These are phyloP conservation scores for Fusarium sp. DNA, from an alignment of 2,329 filamentous ascomycete species.

Conservation along the genomic window DNA sequence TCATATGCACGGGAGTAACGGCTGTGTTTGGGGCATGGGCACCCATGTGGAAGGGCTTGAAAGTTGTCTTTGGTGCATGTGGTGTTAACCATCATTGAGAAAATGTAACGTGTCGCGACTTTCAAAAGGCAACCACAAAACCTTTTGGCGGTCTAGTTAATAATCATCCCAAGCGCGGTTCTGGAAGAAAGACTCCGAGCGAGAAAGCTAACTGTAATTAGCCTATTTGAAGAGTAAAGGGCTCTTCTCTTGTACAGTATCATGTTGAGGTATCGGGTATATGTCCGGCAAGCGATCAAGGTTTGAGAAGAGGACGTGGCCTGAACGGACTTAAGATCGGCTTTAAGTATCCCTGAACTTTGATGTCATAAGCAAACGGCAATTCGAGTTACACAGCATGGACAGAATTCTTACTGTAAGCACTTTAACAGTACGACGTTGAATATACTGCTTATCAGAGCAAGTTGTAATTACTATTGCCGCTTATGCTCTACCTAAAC, in stretches of 20 bases:
- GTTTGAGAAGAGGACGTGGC: constrained; percentile 3
- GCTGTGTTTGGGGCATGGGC: constrained; percentile 50
- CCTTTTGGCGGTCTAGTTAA: not conserved
- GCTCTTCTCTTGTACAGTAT: not conserved
- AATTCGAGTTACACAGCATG: not conserved
- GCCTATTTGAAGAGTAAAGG: not conserved
- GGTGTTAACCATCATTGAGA: constrained; percentile 66
- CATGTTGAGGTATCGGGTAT: not conserved
- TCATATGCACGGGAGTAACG: constrained; percentile 50
- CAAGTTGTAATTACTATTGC: not conserved
- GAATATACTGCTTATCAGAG: not conserved
- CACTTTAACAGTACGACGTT: not conserved
- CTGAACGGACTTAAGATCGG: constrained; percentile 26
- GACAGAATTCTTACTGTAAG: not conserved
- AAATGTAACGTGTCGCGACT: not conserved
- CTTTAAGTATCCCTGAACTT: constrained; percentile 6
- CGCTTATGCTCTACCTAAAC: not conserved
- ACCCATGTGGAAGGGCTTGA: constrained; percentile 52
- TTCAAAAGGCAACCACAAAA: not conserved
- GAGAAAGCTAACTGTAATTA: not conserved
- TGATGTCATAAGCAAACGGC: constrained; percentile 7
- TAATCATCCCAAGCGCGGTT: not conserved
- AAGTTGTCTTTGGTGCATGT: constrained; percentile 1
- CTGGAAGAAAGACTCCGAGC: not conserved
- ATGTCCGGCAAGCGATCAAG: not conserved